Percentiles rank a stretch among this genome's conserved stretches.
Conservation (phyloP, 331 rosid genomes). For the Erythrophleum ivorense region DNA sequence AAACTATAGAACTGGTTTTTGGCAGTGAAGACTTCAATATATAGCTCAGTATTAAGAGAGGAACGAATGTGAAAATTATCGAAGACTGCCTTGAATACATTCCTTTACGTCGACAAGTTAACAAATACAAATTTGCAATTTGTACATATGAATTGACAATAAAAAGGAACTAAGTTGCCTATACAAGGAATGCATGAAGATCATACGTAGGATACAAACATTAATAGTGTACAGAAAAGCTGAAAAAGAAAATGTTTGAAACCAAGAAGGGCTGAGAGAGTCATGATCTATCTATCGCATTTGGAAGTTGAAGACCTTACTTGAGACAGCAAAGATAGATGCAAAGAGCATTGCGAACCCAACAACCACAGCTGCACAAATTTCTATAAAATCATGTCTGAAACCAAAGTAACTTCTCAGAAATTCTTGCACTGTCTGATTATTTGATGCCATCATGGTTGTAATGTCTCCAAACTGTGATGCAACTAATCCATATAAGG, state of each 20-base stretch:
- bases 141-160: not conserved
- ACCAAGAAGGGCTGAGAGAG: no score
- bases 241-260: no score
- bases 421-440: slow-evolving; percentile 47
- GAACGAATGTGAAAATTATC: not conserved
- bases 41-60: not conserved
- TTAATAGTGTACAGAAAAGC: no score
- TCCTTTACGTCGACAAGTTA: not conserved
- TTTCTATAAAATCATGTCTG: slow-evolving; percentile 64
- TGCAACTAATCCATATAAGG: slow-evolving; percentile 72
- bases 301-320: slow-evolving; percentile 52
- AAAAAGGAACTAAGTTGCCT: not conserved
- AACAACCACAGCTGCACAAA: slow-evolving; percentile 55
- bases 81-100: not conserved
- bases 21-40: no score
- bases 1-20: no score
- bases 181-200: not conserved
- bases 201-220: not conserved
- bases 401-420: slow-evolving; percentile 56
- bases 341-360: slow-evolving; percentile 58
- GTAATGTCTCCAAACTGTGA: slow-evolving; percentile 78
- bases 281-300: not conserved
- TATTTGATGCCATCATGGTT: slow-evolving; percentile 38
- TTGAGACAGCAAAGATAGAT: slow-evolving; percentile 63
- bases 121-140: not conserved